phyloP scores from a whole-genome alignment of 148 eudicot species.

The Suaeda aralocaspica region DNA sequence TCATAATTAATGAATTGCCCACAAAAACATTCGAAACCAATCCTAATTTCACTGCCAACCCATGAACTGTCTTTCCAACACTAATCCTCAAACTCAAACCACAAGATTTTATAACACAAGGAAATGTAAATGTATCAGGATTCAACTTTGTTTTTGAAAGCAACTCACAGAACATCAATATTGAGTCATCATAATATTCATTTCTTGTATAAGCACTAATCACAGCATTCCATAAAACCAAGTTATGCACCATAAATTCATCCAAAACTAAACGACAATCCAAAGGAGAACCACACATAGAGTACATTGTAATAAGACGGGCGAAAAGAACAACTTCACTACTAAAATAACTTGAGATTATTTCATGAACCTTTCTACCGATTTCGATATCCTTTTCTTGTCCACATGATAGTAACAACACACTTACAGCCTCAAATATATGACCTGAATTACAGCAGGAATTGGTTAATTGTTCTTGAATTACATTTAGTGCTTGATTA shows the following conservation, averaged over 20 bases:
- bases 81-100: slow-evolving; percentile 38
- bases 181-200: slow-evolving; percentile 38
- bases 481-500: slow-evolving; percentile 25
- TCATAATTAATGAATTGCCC: slow-evolving; percentile 48
- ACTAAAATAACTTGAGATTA: slow-evolving; percentile 32
- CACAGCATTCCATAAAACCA: slow-evolving; percentile 55
- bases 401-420: slow-evolving; percentile 49
- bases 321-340: slow-evolving; percentile 38
- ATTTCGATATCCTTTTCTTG: slow-evolving; percentile 32
- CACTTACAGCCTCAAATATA: slow-evolving; percentile 25
- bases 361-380: slow-evolving; percentile 37
- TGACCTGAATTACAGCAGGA: neutral
- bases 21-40: slow-evolving; percentile 51
- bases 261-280: slow-evolving; percentile 42
- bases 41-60: slow-evolving; percentile 41
- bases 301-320: slow-evolving; percentile 50
- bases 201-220: slow-evolving; percentile 54
- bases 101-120: slow-evolving; percentile 58
- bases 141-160: slow-evolving; percentile 24
- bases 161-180: slow-evolving; percentile 35
- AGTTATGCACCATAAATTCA: slow-evolving; percentile 28
- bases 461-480: slow-evolving; percentile 19
- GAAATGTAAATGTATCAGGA: slow-evolving; percentile 62
- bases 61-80: slow-evolving; percentile 41
- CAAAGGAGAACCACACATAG: slow-evolving; percentile 40